Percentiles rank a stretch among this genome's conserved stretches.
These are phyloP conservation scores for Metarhizium sp. DNA, from an alignment of 2,329 filamentous ascomycete genomes.

Conservation along the genomic window DNA sequence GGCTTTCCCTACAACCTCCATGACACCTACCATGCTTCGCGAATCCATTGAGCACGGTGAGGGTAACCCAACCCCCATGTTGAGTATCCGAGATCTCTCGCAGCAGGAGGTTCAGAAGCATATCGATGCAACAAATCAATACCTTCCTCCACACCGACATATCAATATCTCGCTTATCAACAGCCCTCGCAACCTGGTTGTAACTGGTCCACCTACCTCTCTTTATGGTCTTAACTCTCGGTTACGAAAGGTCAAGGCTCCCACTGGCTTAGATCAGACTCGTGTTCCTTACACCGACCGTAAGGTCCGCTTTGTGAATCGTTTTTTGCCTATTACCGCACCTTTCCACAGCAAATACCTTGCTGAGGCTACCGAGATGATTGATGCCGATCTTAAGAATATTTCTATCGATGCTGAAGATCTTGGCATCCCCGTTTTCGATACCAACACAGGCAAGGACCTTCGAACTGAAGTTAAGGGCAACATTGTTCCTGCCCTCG, in stretches of 20 bases:
- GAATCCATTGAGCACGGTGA: slow-evolving; percentile 93
- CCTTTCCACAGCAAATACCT: slow-evolving; percentile 98
- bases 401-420: slow-evolving; percentile 64
- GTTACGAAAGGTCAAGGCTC: slow-evolving; percentile 91
- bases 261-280: slow-evolving; percentile 94
- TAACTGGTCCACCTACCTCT: slow-evolving; percentile 91
- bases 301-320: slow-evolving; percentile 92
- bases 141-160: slow-evolving; percentile 84
- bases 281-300: slow-evolving; percentile 90
- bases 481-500: slow-evolving; percentile 75
- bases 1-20: slow-evolving; percentile 88
- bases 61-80: slow-evolving; percentile 92
- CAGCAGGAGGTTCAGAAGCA: slow-evolving; percentile 86
- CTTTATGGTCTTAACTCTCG: slow-evolving; percentile 93
- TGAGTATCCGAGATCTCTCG: slow-evolving; percentile 91
- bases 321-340: slow-evolving; percentile 93
- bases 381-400: slow-evolving; percentile 80
- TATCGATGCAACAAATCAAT: slow-evolving; percentile 93
- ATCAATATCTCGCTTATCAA: slow-evolving; percentile 94
- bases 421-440: slow-evolving; percentile 77
- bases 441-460: slow-evolving; percentile 84
- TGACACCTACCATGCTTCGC: slow-evolving; percentile 81
- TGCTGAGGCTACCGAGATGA: slow-evolving; percentile 67
- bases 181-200: slow-evolving; percentile 92
- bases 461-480: slow-evolving; percentile 59